Evolutionary conservation across 2,329 filamentous ascomycete species (phyloP).

Genomic region (Metarhizium robertsii): DNA sequence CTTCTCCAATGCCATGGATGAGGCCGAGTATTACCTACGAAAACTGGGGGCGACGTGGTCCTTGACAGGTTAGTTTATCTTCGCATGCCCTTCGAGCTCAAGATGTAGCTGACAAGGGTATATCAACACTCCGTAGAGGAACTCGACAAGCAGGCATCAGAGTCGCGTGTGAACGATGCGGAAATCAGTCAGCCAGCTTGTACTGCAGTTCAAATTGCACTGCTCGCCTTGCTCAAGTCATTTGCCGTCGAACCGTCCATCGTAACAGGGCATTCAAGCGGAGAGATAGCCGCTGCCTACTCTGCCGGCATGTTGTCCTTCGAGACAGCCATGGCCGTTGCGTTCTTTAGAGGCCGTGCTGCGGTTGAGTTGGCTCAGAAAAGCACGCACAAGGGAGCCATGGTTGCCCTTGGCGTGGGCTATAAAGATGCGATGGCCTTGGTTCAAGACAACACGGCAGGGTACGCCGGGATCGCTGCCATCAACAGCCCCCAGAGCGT

Average conservation of each 20-base stretch:
- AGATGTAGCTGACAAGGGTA: no score
- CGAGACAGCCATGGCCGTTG: conserved; percentile 9
- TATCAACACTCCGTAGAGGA: conserved; percentile 10
- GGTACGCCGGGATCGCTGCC: conserved; percentile 14
- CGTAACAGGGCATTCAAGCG: conserved; percentile 23
- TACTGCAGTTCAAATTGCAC: conserved; percentile 27
- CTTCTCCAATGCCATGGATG: conserved; percentile 12
- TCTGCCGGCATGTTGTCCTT: conserved; percentile 17
- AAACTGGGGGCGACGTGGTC: conserved; percentile 16
- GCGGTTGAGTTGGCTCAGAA: conserved; percentile 4
- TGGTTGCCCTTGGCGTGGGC: conserved; percentile 18
- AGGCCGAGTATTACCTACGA: conserved; percentile 7
- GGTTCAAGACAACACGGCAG: conserved; percentile 1
- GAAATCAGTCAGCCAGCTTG: conserved; percentile 23
- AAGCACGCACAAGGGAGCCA: conserved; percentile 9
- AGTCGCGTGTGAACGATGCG: conserved; percentile 6
- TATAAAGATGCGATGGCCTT: conserved; percentile 4
- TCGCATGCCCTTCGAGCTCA: no score
- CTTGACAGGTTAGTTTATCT: conserved; percentile 3
- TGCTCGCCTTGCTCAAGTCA: conserved; percentile 20
- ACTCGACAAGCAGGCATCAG: conserved; percentile 10
- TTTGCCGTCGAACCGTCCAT: conserved; percentile 16
- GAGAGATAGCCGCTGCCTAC: conserved; percentile 26
- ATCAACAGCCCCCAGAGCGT: conserved; percentile 19
- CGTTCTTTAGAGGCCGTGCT: conserved; percentile 12